A percentile compares a stretch with the other conserved stretches of the same genome.
These are phyloP conservation scores for Herpetomonas samuelpessoai DNA, from an alignment of 208 protist genomes.

Conservation along the genomic window DNA sequence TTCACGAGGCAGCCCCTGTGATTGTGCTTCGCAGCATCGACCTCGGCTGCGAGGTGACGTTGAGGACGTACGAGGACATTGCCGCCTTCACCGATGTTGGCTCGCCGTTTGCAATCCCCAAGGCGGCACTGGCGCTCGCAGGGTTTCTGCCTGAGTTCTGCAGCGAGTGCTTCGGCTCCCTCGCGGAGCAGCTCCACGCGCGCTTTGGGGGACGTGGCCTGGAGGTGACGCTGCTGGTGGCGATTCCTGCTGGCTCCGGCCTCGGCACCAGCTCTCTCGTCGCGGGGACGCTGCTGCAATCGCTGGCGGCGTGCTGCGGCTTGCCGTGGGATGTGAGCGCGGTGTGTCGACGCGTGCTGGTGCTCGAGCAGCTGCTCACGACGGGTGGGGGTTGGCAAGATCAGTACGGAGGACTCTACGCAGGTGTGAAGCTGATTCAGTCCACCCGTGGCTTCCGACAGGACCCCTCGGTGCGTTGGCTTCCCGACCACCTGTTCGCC, in stretches of 20 bases:
- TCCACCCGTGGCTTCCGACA: slow-evolving; percentile 27
- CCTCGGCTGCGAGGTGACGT: slow-evolving; percentile 15
- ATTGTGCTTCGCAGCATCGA: slow-evolving; percentile 47
- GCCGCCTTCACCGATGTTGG: slow-evolving; percentile 33
- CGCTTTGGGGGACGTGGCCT: slow-evolving; percentile 41
- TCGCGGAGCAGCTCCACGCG: slow-evolving; percentile 30
- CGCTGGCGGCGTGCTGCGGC: slow-evolving; percentile 39
- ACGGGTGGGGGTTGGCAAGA: slow-evolving; percentile 73
- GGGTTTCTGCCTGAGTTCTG: slow-evolving; percentile 50
- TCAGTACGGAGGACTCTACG: slow-evolving; percentile 55
- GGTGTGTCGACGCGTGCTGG: slow-evolving; percentile 48
- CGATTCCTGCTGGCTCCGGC: slow-evolving; percentile 55
- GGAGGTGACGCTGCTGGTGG: slow-evolving; percentile 47
- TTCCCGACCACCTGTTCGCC: slow-evolving; percentile 39
- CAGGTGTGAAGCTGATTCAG: slow-evolving; percentile 45
- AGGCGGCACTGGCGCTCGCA: slow-evolving; percentile 48
- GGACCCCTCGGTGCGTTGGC: slow-evolving; percentile 34
- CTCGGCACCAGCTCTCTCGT: slow-evolving; percentile 71
- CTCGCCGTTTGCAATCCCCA: slow-evolving; percentile 59
- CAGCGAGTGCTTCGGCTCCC: slow-evolving; percentile 18
- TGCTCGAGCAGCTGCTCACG: slow-evolving; percentile 65
- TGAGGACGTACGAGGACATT: slow-evolving; percentile 39
- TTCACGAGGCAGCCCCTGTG: slow-evolving; percentile 12
- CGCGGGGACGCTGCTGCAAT: slow-evolving; percentile 38
- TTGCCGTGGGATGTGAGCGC: slow-evolving; percentile 36